These are phyloP conservation scores for Globisporangium splendens DNA, from an alignment of 352 stramenopile species.

Conservation along the genomic window DNA sequence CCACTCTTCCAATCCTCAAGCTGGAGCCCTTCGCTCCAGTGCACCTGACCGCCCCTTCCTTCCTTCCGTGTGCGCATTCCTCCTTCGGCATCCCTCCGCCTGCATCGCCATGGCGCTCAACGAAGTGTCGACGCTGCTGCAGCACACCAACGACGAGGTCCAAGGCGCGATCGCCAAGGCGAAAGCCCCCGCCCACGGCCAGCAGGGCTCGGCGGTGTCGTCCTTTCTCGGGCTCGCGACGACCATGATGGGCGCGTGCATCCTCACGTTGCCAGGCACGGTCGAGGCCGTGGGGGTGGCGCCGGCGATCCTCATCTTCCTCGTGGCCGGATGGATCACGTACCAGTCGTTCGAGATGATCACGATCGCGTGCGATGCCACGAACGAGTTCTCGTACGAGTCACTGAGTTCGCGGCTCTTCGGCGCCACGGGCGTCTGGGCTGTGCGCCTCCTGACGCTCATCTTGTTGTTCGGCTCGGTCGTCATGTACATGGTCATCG, in stretches of 20 bases:
- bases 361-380: slow-evolving; percentile 55
- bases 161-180: slow-evolving; percentile 11
- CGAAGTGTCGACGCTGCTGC: slow-evolving; percentile 34
- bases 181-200: slow-evolving; percentile 21
- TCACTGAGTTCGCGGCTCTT: slow-evolving; percentile 76
- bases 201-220: slow-evolving; percentile 62
- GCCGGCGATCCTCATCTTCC: slow-evolving; percentile 48
- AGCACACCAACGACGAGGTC: slow-evolving; percentile 22
- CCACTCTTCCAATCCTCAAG: too few species aligned
- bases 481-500: slow-evolving; percentile 83
- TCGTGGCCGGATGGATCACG: slow-evolving; percentile 50
- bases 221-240: slow-evolving; percentile 75
- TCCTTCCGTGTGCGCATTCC: too few species aligned
- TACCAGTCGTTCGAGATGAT: slow-evolving; percentile 78
- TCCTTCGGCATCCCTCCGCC: slow-evolving; percentile 15
- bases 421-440: slow-evolving; percentile 59
- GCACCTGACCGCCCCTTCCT: slow-evolving; percentile 21
- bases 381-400: slow-evolving; percentile 74
- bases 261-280: slow-evolving; percentile 69
- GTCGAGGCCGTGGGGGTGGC: slow-evolving; percentile 56
- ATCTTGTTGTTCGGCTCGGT: slow-evolving; percentile 75
- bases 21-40: too few species aligned
- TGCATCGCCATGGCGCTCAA: slow-evolving; percentile 18
- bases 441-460: slow-evolving; percentile 68
- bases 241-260: slow-evolving; percentile 82